Evolutionary conservation across 306 rosid species (phyloP).

Genomic region (Mimosa pudica): DNA sequence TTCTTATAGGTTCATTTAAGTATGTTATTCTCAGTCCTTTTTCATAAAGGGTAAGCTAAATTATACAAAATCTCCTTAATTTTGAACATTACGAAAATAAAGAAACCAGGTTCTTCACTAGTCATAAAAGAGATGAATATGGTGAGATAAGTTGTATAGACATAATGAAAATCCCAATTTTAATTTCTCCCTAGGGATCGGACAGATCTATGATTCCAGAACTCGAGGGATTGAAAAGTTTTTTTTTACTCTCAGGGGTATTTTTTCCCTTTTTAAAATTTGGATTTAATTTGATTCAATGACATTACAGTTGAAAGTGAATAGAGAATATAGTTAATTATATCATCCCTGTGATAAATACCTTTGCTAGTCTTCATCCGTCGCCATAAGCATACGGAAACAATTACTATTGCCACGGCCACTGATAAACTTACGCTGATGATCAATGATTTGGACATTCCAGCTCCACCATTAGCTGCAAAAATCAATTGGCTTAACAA

Average conservation of each 20-base stretch:
- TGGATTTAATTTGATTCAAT: not conserved
- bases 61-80: too few species aligned
- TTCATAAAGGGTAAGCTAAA: not conserved
- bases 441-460: not conserved
- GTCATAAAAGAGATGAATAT: too few species aligned
- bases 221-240: too few species aligned
- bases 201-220: too few species aligned
- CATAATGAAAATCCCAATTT: too few species aligned
- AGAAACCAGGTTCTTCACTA: too few species aligned
- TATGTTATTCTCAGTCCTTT: not conserved
- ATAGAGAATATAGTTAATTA: not conserved
- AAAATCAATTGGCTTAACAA: not conserved
- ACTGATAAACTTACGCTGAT: not conserved
- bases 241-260: too few species aligned
- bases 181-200: too few species aligned
- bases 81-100: too few species aligned
- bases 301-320: not conserved
- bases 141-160: too few species aligned
- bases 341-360: not conserved
- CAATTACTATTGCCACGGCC: not conserved
- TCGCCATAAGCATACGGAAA: not conserved
- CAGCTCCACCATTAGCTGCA: not conserved
- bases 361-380: not conserved
- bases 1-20: not conserved
- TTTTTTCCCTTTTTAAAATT: not conserved